Evolutionary conservation across 129 eudicot species (phyloP), one percentile per base, ranked within the genome.

Genomic region (Flaveria bidentis): DNA sequence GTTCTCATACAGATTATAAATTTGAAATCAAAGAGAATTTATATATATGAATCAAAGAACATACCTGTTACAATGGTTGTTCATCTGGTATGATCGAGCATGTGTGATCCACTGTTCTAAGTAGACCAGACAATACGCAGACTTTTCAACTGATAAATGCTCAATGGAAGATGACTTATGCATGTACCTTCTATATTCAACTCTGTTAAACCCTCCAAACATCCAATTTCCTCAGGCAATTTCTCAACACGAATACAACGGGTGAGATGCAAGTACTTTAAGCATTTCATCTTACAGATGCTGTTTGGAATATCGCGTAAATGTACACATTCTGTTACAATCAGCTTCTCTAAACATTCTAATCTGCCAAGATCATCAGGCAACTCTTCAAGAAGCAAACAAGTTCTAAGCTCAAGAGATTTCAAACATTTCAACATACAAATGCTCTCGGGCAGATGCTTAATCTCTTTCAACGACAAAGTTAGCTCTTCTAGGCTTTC

Each of bases 261-360:
- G 11, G 28, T 4, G 7, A 74, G 47, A 58, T 16, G 45, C 2
- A 74, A 11, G 26, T 25, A 4, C 30, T 57, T 57, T 57, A 57
- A 57, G 20, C 30, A 57, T 9, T 57, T 57, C 63, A 57, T 57
- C 22, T 74, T 1, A 44, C 78, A 58, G 4, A 74, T 74, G 45
- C 28, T 60, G 45, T 60, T 44, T 9, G 69, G 78, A 44, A 44
- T 74, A 42, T 46, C 47, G 14, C 7, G 30, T 74, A 74, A 26
- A 25, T 9, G 10, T 23, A 58, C 16, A 41, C 78, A 60, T 11
- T 44, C 58, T 3, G 30, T 41, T 44, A 74, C 16, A 46, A 4
- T 26, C 61, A 74, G 46, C 46, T 61, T 12, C 60, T 60, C 61
- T 61, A 74, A 74, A 60, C 69, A 44, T 60, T 74, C 78, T 45